phyloP scores from a whole-genome alignment of 371 early-diverging fungal genomes.

The Mucor piriformis region DNA sequence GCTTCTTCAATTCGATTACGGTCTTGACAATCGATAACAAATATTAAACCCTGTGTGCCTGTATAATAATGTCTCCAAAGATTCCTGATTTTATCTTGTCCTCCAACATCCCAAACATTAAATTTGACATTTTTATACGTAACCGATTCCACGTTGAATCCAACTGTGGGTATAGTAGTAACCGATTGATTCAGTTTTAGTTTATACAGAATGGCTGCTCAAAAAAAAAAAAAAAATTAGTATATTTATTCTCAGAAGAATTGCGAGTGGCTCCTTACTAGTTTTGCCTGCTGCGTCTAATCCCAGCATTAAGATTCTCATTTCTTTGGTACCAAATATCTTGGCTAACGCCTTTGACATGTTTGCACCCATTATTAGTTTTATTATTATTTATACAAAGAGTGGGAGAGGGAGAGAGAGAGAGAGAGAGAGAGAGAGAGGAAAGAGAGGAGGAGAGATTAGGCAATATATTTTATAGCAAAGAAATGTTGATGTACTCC shows the following conservation, averaged over 20 bases:
- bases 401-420: neutral
- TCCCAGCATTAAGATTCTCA: constrained; percentile 91
- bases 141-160: constrained; percentile 88
- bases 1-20: constrained; percentile 86
- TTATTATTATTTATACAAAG: neutral
- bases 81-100: constrained; percentile 90
- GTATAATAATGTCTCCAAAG: constrained; percentile 90
- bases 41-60: constrained; percentile 86
- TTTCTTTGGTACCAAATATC: constrained; percentile 83
- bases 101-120: constrained; percentile 92
- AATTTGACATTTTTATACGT: constrained; percentile 91
- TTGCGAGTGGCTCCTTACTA: constrained; percentile 57
- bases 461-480: neutral
- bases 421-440: neutral
- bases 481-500: neutral
- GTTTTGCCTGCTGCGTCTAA: constrained; percentile 96
- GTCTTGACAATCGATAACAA: constrained; percentile 88
- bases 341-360: constrained; percentile 62
- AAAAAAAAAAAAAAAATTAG: neutral
- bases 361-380: constrained; percentile 52
- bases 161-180: constrained; percentile 89
- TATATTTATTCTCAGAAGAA: neutral
- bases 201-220: constrained; percentile 83
- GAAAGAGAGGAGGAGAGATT: neutral
- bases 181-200: constrained; percentile 86